Evolutionary conservation across 257 asterid species (phyloP).

Genomic region (Scutellaria baicalensis): DNA sequence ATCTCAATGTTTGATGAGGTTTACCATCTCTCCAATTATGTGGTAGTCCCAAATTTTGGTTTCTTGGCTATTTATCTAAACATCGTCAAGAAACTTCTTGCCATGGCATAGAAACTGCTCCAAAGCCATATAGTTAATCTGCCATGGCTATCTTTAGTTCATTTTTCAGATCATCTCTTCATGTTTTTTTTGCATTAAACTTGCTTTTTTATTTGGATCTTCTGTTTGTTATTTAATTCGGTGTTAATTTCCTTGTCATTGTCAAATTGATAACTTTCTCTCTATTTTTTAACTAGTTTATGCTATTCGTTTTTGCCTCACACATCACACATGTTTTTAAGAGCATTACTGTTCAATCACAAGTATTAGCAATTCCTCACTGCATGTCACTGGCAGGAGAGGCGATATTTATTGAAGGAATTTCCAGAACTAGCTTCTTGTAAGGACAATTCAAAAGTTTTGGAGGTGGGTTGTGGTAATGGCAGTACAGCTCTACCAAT

Average conservation of each 20-base stretch:
- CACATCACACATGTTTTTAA: not conserved
- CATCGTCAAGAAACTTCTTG: too few species aligned
- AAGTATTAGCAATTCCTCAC: not conserved
- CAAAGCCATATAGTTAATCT: not conserved
- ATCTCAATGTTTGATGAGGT: too few species aligned
- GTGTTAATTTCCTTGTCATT: not conserved
- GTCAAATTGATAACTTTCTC: not conserved
- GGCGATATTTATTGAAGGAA: constrained; percentile 78
- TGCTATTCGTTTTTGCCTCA: not conserved
- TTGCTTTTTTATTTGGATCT: not conserved
- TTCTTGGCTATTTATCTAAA: too few species aligned
- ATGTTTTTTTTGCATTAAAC: not conserved
- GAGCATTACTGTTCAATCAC: not conserved
- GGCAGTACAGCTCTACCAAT: constrained; percentile 85
- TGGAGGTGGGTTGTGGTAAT: constrained; percentile 98
- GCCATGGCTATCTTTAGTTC: not conserved
- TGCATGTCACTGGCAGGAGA: constrained; percentile 42
- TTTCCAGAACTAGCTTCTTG: constrained; percentile 80
- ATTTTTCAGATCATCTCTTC: not conserved
- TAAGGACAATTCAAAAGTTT: constrained; percentile 42
- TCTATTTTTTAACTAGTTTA: not conserved
- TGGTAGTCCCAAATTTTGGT: not conserved
- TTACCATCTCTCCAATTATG: not conserved
- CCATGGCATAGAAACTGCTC: too few species aligned
- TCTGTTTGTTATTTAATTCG: not conserved